phyloP scores from a whole-genome alignment of 2,329 filamentous ascomycete species.

The Chalaropsis ovoidea region DNA sequence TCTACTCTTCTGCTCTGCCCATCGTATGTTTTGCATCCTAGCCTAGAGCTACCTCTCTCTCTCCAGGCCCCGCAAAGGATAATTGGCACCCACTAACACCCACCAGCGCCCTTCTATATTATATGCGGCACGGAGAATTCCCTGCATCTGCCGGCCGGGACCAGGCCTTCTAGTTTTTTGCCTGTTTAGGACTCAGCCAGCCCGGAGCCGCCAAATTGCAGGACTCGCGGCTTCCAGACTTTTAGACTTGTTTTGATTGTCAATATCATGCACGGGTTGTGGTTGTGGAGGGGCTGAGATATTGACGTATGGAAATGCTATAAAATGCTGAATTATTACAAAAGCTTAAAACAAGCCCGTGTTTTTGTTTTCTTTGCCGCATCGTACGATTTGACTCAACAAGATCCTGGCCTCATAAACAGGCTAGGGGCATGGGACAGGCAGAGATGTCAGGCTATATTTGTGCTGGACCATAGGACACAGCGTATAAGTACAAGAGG shows the following conservation, averaged over 20 bases:
- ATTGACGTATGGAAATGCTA: background rate
- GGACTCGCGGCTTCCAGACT: background rate
- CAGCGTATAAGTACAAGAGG: too few relatives aligned
- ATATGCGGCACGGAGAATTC: background rate
- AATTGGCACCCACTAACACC: background rate
- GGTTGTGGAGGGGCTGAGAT: too few relatives aligned
- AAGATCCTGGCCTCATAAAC: background rate
- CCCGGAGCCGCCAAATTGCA: background rate
- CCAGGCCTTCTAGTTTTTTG: background rate
- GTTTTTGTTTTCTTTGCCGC: background rate
- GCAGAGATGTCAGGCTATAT: background rate
- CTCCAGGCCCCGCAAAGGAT: background rate
- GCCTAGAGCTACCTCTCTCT: background rate
- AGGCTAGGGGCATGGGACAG: background rate
- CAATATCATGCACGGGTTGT: too few relatives aligned
- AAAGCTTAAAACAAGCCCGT: background rate
- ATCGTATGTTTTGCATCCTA: slow-evolving; percentile 2
- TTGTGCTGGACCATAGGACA: background rate
- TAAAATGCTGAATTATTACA: background rate
- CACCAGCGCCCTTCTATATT: background rate
- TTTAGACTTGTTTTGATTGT: background rate
- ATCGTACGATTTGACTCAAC: background rate
- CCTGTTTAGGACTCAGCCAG: background rate
- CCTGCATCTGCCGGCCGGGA: slow-evolving; percentile 2
- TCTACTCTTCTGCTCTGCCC: background rate